Conservation (phyloP, 106 monocot genomes). For the Allium fistulosum region DNA sequence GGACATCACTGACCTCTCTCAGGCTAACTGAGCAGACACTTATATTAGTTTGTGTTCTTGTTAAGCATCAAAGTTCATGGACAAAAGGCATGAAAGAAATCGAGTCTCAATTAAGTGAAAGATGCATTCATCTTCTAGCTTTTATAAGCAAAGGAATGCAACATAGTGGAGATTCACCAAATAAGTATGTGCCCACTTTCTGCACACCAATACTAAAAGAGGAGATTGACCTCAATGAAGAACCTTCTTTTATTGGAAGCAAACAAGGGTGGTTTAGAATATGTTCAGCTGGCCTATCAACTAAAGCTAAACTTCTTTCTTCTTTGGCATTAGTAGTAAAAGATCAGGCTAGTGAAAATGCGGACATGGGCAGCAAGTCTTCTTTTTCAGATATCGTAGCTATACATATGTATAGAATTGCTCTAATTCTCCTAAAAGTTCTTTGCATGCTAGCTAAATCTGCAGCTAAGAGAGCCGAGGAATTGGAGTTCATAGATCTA, state of each 20-base stretch:
- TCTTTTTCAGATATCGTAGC: slow-evolving; percentile 57
- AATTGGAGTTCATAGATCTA: slow-evolving; percentile 69
- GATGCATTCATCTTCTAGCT: slow-evolving; percentile 70
- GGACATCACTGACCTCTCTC: slow-evolving; percentile 47
- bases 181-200: slow-evolving; percentile 9
- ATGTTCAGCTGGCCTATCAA: slow-evolving; percentile 15
- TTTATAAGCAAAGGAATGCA: slow-evolving; percentile 68
- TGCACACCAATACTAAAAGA: slow-evolving; percentile 53
- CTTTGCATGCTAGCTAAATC: slow-evolving; percentile 72
- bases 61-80: slow-evolving; percentile 40
- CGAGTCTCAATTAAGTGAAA: slow-evolving; percentile 56
- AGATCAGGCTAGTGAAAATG: slow-evolving; percentile 23
- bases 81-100: slow-evolving; percentile 43
- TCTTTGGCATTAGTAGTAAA: slow-evolving; percentile 13
- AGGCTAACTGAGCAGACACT: slow-evolving; percentile 50
- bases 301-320: slow-evolving; percentile 8
- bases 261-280: slow-evolving; percentile 68
- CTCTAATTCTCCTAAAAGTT: slow-evolving; percentile 68
- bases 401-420: slow-evolving; percentile 64
- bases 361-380: slow-evolving; percentile 18
- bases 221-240: slow-evolving; percentile 38
- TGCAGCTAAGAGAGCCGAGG: slow-evolving; percentile 68
- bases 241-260: slow-evolving; percentile 33
- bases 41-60: slow-evolving; percentile 57
- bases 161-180: slow-evolving; percentile 27